Evolutionary conservation across 1,284 basidiomycete species (phyloP), one percentile per base, ranked within the genome.

Genomic region (Moesziomyces sp.): DNA sequence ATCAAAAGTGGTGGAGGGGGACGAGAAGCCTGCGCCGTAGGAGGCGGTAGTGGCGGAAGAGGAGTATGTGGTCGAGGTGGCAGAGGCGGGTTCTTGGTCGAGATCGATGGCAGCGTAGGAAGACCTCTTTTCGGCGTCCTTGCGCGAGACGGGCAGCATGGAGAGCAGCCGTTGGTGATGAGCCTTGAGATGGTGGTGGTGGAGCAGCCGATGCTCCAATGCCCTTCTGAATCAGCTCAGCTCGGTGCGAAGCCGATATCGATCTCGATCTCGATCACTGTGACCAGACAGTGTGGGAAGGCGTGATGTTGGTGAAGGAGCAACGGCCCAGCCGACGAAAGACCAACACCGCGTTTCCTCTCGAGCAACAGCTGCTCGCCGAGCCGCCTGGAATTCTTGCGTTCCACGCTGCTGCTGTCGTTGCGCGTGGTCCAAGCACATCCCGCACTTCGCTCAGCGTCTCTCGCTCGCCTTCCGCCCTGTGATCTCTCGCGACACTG

Each of bases 121-220:
- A 38, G 65, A 60, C 47, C 64, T 56, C 52, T 73, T 73, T 52
- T 61, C 51, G 33, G 61, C 67, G 61, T 70, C 57, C 42, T 19
- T 64, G 61, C 58, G 62, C 48, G 63, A 66, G 61, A 54, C 53
- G 51, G 69, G 59, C 46, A 65, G 68, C 68, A 71, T 71, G 51
- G 58, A 60, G 68, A 52, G 57, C 53, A 53, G 48, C 35, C 52
- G 45, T 48, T 18, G 19, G 19, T 26, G 13, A 30, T 16, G 18
- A 35, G 23, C 18, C 5, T 33, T n/a, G 14, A 28, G 38, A 61
- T 50, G 52, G 19, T 51, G 52, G 14, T 44, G 46, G 19, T 44
- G n/a, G 43, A 6, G 42, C 21, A 11, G 52, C 42, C 28, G 44
- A 26, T 46, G 30, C 45, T n/a, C 52, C 51, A 43, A 45, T 33